phyloP scores from a whole-genome alignment of 2,329 filamentous ascomycete genomes.

The Drechslera avenae region DNA sequence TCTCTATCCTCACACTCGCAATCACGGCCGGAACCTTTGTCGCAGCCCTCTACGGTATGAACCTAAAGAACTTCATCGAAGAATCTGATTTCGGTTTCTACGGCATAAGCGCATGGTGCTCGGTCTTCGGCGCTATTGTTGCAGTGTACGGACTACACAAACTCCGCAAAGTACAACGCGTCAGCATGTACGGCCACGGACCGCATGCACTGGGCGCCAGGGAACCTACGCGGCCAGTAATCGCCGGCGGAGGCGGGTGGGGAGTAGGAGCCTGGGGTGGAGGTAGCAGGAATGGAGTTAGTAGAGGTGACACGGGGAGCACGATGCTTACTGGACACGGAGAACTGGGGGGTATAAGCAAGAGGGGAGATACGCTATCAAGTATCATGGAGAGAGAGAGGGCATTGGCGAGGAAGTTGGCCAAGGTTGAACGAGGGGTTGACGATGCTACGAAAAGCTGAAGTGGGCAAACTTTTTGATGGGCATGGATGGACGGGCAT shows the following conservation, averaged over 20 bases:
- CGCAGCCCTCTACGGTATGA: constrained; percentile 99
- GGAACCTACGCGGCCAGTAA: constrained; percentile 8
- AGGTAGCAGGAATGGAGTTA: constrained; percentile 31
- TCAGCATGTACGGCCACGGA: constrained; percentile 76
- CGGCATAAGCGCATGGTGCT: constrained; percentile 72
- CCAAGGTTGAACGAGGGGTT: constrained; percentile 32
- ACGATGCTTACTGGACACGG: constrained; percentile 22
- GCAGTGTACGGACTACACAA: constrained; percentile 84
- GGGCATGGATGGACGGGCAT: neutral
- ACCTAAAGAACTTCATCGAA: constrained; percentile 97
- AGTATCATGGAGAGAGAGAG: constrained; percentile 38
- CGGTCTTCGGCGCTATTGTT: constrained; percentile 74
- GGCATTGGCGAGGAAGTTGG: constrained; percentile 32
- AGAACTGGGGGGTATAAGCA: constrained; percentile 20
- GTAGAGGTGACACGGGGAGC: constrained; percentile 17
- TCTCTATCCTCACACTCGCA: constrained; percentile 93
- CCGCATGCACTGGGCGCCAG: constrained; percentile 26
- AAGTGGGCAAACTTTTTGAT: constrained; percentile 3
- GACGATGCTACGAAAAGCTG: constrained; percentile 25
- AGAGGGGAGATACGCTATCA: constrained; percentile 29
- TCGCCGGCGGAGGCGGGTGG: constrained; percentile 21
- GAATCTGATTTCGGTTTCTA: constrained; percentile 87
- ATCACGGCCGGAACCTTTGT: constrained; percentile 93
- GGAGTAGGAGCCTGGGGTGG: constrained; percentile 39
- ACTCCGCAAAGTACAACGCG: constrained; percentile 81